Percentiles rank a stretch among this genome's conserved stretches.
These are phyloP conservation scores for Malania oleifera DNA, from an alignment of 164 flowering plant genomes.

Conservation along the genomic window DNA sequence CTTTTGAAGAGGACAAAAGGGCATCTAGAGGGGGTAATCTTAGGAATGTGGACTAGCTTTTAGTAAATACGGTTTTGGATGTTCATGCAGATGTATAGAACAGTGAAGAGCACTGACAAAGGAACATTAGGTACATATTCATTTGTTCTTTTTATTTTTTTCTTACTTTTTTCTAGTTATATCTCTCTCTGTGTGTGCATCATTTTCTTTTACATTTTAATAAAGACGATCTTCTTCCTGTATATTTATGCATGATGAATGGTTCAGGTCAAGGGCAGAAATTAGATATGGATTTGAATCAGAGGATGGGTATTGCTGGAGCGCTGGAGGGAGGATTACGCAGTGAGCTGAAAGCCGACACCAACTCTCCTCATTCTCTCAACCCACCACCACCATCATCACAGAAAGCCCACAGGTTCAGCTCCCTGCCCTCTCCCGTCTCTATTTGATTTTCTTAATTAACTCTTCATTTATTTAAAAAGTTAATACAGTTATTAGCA, in stretches of 20 bases:
- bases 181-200: no score
- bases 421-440: background rate
- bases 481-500: no score
- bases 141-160: background rate
- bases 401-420: conserved; percentile 32
- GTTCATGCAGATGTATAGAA: conserved; percentile 72
- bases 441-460: background rate
- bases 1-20: conserved; percentile 35
- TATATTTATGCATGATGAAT: conserved; percentile 22
- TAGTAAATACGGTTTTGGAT: no score
- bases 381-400: conserved; percentile 17
- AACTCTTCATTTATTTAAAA: no score
- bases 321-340: conserved; percentile 32
- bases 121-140: conserved; percentile 58
- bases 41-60: conserved; percentile 18
- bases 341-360: conserved; percentile 19
- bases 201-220: no score
- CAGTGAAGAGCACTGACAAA: conserved; percentile 75
- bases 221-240: no score
- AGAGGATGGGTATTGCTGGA: conserved; percentile 26
- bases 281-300: conserved; percentile 33
- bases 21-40: conserved; percentile 28
- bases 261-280: conserved; percentile 53
- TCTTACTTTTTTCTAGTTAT: background rate
- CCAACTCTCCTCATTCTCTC: conserved; percentile 17